phyloP scores from a whole-genome alignment of 768 basidiomycete genomes.

The Exsudoporus frostii region DNA sequence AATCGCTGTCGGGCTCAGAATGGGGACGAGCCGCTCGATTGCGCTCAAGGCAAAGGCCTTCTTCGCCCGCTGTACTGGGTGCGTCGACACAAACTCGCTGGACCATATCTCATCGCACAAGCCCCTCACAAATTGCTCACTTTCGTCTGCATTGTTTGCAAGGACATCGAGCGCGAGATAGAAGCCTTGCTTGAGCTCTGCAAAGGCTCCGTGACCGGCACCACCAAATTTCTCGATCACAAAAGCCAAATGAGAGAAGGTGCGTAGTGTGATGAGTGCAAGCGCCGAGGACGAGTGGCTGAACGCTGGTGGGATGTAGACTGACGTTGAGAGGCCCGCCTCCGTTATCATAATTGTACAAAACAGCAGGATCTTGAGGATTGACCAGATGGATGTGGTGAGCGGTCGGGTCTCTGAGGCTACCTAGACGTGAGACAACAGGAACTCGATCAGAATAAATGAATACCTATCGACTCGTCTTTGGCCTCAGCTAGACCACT shows the following conservation, averaged over 20 bases:
- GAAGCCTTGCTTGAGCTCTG: constrained; percentile 70
- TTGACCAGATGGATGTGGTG: constrained; percentile 56
- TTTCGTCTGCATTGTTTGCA: constrained; percentile 37
- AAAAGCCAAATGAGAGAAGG: constrained; percentile 67
- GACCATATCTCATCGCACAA: constrained; percentile 33
- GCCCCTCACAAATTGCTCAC: constrained; percentile 38
- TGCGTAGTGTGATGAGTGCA: constrained; percentile 51
- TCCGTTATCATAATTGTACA: constrained; percentile 67
- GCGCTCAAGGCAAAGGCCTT: constrained; percentile 67
- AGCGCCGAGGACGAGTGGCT: constrained; percentile 44
- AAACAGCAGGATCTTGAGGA: constrained; percentile 76
- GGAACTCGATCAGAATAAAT: constrained; percentile 24
- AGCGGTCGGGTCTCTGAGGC: constrained; percentile 45
- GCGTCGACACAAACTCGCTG: constrained; percentile 20
- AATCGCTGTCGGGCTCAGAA: constrained; percentile 51
- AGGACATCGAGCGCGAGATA: constrained; percentile 78
- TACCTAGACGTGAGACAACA: constrained; percentile 21
- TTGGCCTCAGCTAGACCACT: constrained; percentile 32
- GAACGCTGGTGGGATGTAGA: constrained; percentile 47
- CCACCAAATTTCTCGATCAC: constrained; percentile 81
- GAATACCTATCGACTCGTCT: constrained; percentile 30
- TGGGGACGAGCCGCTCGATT: constrained; percentile 74
- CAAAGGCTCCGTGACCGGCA: constrained; percentile 50
- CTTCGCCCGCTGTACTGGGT: constrained; percentile 33
- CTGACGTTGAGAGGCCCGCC: constrained; percentile 50